Evolutionary conservation across 2,329 filamentous ascomycete genomes (phyloP), one percentile per base, ranked within the genome.

Genomic region (Diaporthe humulicola): DNA sequence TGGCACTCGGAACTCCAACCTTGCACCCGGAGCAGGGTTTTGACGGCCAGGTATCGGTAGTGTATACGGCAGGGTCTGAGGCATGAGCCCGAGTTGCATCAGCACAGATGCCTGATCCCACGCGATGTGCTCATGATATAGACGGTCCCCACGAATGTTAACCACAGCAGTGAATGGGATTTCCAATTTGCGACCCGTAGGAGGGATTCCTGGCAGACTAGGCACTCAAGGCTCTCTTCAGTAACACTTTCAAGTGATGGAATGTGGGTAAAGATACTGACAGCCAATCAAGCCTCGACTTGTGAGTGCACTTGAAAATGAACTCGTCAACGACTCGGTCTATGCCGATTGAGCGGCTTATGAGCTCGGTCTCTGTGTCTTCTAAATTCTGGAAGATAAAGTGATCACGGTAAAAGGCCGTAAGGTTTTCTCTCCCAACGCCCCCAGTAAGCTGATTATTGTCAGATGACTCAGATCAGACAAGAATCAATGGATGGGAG

Each of bases 251-350:
- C 42, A 17, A 52, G 22, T 52, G n/a, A 28, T 28, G 48, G n/a
- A 60, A 19, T 0, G 54, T 2, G 17, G 9, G 54, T 52, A 25
- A 25, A 22, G 7, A 8, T 4, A 7, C 90, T 82, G 82, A 93
- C 91, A 94, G 84, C 92, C 92, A 94, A 79, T 93, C 91, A 2
- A 94, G 84, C 22, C 87, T 84, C 22, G 83, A 86, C 72, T 90
- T 86, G 77, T 94, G 93, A 0, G 91, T 93, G 71, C 93, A 89
- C 33, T 86, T 88, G 80, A 90, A 90, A 25, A 93, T 86, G 76
- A 94, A 94, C 79, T 94, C 93, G 76, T 94, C 93, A 2, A 94
- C 88, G 0, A 96, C 88, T 0, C 93, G 88, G 78, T 96, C 93
- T 0, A 92, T 88, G 0, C 93, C 93, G 0, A 95, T 85, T 0